Evolutionary conservation across 2,329 filamentous ascomycete species (phyloP).

Genomic region (Cladosporium velox): DNA sequence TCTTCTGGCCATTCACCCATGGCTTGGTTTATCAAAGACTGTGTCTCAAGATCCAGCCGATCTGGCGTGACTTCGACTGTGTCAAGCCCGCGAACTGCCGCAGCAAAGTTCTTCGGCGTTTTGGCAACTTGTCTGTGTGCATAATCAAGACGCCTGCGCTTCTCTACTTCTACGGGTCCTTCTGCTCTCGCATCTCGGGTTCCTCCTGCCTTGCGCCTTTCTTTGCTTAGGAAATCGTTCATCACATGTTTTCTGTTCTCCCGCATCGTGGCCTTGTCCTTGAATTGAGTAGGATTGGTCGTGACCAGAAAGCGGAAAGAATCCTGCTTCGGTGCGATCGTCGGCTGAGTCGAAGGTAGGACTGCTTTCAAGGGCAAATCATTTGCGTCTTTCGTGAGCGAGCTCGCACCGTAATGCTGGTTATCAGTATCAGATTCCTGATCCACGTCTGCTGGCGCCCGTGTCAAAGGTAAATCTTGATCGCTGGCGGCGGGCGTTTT

Average conservation of each 20-base stretch:
- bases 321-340: not conserved
- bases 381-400: not conserved
- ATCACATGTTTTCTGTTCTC: conserved; percentile 37
- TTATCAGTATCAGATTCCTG: too few species aligned
- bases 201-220: conserved; percentile 21
- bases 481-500: too few species aligned
- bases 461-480: too few species aligned
- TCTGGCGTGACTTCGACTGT: not conserved
- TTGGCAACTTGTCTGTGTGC: not conserved
- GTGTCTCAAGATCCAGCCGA: too few species aligned
- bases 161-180: not conserved
- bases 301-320: conserved; percentile 32
- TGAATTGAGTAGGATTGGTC: conserved; percentile 33
- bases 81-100: not conserved
- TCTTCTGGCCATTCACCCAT: too few species aligned
- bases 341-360: not conserved
- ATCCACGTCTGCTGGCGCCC: too few species aligned
- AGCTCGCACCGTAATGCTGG: not conserved
- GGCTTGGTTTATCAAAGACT: too few species aligned
- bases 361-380: not conserved
- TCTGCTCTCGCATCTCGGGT: conserved; percentile 1
- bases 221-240: conserved; percentile 36
- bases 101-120: not conserved
- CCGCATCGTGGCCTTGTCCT: conserved; percentile 33
- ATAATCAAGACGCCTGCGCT: not conserved